Conservation (phyloP, 306 rosid species). For the Arachis stenosperma region DNA sequence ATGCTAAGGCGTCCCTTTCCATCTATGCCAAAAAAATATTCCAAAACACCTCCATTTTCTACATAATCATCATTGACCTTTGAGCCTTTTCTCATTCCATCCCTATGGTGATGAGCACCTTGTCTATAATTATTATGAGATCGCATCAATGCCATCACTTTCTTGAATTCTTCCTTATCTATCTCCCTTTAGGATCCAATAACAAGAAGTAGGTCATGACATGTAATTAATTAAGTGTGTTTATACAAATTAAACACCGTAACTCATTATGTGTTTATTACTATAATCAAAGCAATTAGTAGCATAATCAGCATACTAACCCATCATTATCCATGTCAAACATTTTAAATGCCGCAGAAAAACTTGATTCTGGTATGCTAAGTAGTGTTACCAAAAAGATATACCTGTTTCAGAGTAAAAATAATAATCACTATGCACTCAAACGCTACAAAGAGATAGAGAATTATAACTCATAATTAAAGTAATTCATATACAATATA, state of each 20-base stretch:
- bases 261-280: conserved; percentile 6
- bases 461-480: background rate
- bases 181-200: conserved; percentile 46
- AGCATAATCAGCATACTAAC: conserved; percentile 46
- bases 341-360: conserved; percentile 70
- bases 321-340: conserved; percentile 69
- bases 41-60: conserved; percentile 76
- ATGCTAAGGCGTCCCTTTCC: conserved; percentile 58
- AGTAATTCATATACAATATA: no score
- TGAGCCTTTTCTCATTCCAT: conserved; percentile 43
- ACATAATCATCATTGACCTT: conserved; percentile 50
- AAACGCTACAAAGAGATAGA: background rate
- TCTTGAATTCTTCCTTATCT: conserved; percentile 78
- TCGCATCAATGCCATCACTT: conserved; percentile 81
- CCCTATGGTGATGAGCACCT: conserved; percentile 51
- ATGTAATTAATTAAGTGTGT: no score
- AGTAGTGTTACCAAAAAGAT: conserved; percentile 78
- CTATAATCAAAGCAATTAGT: conserved; percentile 29
- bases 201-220: no score
- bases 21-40: conserved; percentile 72
- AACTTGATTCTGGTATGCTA: conserved; percentile 85
- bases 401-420: conserved; percentile 55
- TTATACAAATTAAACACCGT: background rate
- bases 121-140: conserved; percentile 55
- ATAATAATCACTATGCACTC: conserved; percentile 1